Evolutionary conservation across 495 filamentous ascomycete genomes (phyloP).

Genomic region (Penicillium tannophilum): DNA sequence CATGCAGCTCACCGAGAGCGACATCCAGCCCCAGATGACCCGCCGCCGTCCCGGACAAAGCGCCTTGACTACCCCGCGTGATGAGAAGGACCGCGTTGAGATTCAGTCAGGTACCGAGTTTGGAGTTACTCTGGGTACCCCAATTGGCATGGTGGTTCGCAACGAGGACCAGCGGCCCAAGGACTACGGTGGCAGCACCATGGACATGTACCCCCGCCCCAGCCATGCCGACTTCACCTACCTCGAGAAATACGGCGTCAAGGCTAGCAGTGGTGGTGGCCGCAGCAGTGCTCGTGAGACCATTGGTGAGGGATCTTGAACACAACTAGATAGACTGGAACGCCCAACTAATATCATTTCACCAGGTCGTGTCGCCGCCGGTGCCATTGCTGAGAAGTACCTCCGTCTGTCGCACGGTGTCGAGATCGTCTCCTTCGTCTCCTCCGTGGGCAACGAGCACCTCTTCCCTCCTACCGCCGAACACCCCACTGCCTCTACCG

Average conservation of each 20-base stretch:
- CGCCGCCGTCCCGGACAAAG: constrained; percentile 89
- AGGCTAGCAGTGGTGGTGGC: constrained; percentile 90
- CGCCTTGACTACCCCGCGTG: constrained; percentile 84
- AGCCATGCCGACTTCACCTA: constrained; percentile 98
- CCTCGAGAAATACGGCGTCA: constrained; percentile 94
- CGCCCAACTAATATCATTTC: constrained; percentile 4
- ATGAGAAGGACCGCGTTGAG: constrained; percentile 88
- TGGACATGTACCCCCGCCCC: constrained; percentile 88
- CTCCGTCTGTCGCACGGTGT: constrained; percentile 76
- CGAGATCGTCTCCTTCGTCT: constrained; percentile 90
- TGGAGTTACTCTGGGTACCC: constrained; percentile 88
- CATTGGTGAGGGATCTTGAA: constrained; percentile 58
- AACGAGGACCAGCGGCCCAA: constrained; percentile 95
- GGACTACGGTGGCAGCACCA: constrained; percentile 89
- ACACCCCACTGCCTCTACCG: constrained; percentile 73
- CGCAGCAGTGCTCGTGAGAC: constrained; percentile 93
- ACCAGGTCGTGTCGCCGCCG: constrained; percentile 83
- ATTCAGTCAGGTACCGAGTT: constrained; percentile 96
- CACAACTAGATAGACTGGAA: background rate
- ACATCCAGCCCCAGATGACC: constrained; percentile 95
- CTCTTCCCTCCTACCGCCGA: constrained; percentile 79
- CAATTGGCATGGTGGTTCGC: constrained; percentile 82
- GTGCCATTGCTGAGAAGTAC: constrained; percentile 94
- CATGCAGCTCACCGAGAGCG: constrained; percentile 81
- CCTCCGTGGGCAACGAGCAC: constrained; percentile 79